Conservation (phyloP, 306 rosid genomes). For the Castanopsis chinensis region DNA sequence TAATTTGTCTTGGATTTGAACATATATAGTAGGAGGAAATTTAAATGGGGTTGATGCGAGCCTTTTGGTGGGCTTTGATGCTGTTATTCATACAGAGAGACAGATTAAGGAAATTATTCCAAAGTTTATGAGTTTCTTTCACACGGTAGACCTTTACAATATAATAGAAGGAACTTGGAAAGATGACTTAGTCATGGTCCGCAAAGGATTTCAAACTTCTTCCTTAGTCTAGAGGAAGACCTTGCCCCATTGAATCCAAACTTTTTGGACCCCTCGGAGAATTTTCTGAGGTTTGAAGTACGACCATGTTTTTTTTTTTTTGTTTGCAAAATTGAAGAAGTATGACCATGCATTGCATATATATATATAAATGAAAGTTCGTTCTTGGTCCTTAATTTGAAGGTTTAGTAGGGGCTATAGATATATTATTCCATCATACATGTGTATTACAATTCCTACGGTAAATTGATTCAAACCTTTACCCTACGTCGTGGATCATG, state of each 20-base stretch:
- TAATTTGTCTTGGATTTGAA: constrained; percentile 13
- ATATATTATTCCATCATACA: neutral
- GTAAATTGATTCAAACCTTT: neutral
- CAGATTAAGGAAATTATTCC: neutral
- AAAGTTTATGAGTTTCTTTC: constrained; percentile 21
- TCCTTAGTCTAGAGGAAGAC: constrained; percentile 46
- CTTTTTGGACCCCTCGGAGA: constrained; percentile 20
- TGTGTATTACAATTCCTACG: neutral
- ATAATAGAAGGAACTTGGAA: constrained; percentile 3
- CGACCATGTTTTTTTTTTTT: no score
- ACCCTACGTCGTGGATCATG: constrained; percentile 7
- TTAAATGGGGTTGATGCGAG: constrained; percentile 6
- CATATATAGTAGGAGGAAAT: neutral
- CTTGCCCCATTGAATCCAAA: constrained; percentile 46
- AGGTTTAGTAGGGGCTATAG: neutral
- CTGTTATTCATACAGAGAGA: constrained; percentile 8
- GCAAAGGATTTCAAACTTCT: constrained; percentile 30
- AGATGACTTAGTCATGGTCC: constrained; percentile 66
- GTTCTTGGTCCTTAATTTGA: neutral
- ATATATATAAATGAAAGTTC: no score
- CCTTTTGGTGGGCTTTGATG: constrained; percentile 28
- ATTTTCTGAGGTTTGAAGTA: constrained; percentile 35
- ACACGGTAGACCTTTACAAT: constrained; percentile 31
- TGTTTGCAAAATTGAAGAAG: no score
- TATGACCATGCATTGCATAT: constrained; percentile 5